Percentiles rank a stretch among this genome's conserved stretches.
phyloP scores from a whole-genome alignment of 2,329 filamentous ascomycete species.

The Thermomyces lanuginosus region DNA sequence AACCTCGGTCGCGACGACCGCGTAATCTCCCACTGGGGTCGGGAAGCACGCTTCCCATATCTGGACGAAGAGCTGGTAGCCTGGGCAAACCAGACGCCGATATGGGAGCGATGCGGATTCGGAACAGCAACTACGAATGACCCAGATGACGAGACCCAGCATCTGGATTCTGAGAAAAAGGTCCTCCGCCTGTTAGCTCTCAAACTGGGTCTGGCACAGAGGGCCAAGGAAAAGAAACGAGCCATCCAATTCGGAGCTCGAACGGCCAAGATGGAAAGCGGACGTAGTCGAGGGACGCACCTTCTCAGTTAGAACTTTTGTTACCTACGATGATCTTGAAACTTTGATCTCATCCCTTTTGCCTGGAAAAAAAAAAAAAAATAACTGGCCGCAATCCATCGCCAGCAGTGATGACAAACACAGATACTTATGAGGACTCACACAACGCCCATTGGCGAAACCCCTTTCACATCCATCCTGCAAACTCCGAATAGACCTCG shows the following conservation, averaged over 20 bases:
- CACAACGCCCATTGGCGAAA: conserved; percentile 8
- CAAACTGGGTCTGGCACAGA: conserved; percentile 51
- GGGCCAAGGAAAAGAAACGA: conserved; percentile 79
- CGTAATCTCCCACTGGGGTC: conserved; percentile 74
- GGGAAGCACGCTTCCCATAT: conserved; percentile 78
- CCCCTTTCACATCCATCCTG: conserved; percentile 2
- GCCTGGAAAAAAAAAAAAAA: neutral
- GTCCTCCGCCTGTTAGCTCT: conserved; percentile 62
- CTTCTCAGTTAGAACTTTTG: conserved; percentile 18
- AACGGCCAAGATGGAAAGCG: conserved; percentile 63
- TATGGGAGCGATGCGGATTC: conserved; percentile 83
- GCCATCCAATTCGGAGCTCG: conserved; percentile 74
- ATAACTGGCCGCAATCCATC: neutral
- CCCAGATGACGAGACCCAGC: conserved; percentile 10
- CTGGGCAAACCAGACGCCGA: conserved; percentile 58
- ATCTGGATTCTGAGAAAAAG: conserved; percentile 63
- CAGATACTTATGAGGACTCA: conserved; percentile 32
- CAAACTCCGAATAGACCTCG: conserved; percentile 3
- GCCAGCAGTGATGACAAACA: conserved; percentile 26
- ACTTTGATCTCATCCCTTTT: neutral
- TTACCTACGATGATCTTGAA: conserved; percentile 3
- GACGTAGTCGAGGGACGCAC: conserved; percentile 52
- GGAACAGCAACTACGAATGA: conserved; percentile 25
- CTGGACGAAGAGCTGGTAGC: conserved; percentile 74
- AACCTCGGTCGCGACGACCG: conserved; percentile 91